Conservation (phyloP, 495 filamentous ascomycete species). For the Aspergillus olivimuriae region DNA sequence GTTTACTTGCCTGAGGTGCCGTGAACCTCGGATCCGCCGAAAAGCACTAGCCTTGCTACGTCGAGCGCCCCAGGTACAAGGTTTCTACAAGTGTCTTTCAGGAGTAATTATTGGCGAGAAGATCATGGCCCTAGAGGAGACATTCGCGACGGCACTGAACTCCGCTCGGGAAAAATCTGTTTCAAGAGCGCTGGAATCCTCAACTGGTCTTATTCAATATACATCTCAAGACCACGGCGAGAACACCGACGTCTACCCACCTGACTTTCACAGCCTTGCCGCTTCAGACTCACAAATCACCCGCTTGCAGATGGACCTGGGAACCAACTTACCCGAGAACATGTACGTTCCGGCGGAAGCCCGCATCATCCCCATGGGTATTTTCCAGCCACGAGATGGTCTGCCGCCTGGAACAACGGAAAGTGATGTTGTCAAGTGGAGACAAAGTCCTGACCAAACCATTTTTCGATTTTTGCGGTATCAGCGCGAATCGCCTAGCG, state of each 20-base stretch:
- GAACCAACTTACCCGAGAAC: too few species aligned
- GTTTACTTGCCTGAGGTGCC: slow-evolving; percentile 28
- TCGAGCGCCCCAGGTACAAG: slow-evolving; percentile 24
- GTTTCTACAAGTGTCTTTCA: slow-evolving; percentile 18
- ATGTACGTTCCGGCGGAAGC: slow-evolving; percentile 28
- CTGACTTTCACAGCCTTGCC: background rate
- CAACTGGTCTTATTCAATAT: background rate
- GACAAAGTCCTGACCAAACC: slow-evolving; percentile 11
- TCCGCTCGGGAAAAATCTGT: background rate
- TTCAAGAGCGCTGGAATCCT: background rate
- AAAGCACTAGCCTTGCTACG: slow-evolving; percentile 21
- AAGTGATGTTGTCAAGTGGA: slow-evolving; percentile 14
- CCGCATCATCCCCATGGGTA: slow-evolving; percentile 17
- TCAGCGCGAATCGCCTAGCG: slow-evolving; percentile 7
- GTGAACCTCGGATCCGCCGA: slow-evolving; percentile 23
- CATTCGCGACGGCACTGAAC: slow-evolving; percentile 7
- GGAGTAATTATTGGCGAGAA: slow-evolving; percentile 11
- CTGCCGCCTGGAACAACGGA: slow-evolving; percentile 12
- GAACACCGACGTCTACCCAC: background rate
- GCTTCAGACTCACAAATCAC: background rate
- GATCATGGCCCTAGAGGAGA: slow-evolving; percentile 29
- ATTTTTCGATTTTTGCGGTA: slow-evolving; percentile 19
- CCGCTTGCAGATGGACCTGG: background rate
- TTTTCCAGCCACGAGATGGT: slow-evolving; percentile 20
- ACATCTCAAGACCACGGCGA: background rate